Conservation (phyloP, 306 rosid genomes). For the Fragaria ananassa region DNA sequence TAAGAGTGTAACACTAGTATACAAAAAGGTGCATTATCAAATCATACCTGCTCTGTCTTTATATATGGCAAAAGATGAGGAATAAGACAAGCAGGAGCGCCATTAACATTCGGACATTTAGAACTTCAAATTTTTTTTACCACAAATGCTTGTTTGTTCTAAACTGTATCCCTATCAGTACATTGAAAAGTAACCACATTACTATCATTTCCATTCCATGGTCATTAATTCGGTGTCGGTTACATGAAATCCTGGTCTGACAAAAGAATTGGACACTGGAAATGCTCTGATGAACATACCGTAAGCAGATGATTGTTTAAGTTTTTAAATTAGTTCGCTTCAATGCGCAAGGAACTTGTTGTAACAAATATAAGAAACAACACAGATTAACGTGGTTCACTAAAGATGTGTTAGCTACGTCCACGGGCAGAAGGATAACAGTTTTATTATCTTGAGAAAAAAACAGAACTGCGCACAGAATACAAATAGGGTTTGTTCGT, state of each 20-base stretch:
- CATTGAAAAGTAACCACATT: not conserved
- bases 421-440: no score
- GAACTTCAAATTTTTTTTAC: not conserved
- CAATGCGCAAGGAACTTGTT: not conserved
- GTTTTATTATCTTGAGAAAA: no score
- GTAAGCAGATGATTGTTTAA: not conserved
- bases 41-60: not conserved
- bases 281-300: not conserved
- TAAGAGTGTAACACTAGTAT: not conserved
- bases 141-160: not conserved
- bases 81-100: not conserved
- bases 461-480: no score
- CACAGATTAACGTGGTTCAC: no score
- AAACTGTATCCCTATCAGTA: not conserved
- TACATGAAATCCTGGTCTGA: not conserved
- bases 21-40: not conserved
- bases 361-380: no score
- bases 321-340: not conserved
- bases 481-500: no score
- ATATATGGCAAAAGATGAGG: not conserved
- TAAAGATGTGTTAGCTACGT: no score
- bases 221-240: not conserved
- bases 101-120: not conserved
- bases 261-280: not conserved
- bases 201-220: not conserved